Percentiles rank a stretch among this genome's conserved stretches.
Conservation (phyloP, 106 monocot species). For the Dioscorea alata region DNA sequence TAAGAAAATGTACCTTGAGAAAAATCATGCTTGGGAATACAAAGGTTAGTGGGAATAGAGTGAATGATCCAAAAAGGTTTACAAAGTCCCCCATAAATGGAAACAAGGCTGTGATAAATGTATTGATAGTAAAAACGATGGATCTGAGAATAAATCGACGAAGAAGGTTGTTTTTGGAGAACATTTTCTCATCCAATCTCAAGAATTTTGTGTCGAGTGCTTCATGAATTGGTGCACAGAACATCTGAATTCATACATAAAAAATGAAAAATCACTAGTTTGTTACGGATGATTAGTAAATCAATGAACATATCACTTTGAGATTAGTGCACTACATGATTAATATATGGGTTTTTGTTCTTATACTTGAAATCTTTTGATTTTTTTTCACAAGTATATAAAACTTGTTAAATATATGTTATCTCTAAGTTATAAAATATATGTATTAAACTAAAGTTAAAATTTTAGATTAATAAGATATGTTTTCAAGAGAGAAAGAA, state of each 20-base stretch:
- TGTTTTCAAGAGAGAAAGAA: too few relatives aligned
- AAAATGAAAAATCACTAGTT: too few relatives aligned
- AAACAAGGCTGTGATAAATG: conserved; percentile 40
- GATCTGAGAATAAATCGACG: conserved; percentile 27
- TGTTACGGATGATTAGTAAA: too few relatives aligned
- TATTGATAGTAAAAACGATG: conserved; percentile 25
- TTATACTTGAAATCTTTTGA: too few relatives aligned
- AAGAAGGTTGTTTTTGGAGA: conserved; percentile 30
- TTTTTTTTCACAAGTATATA: too few relatives aligned
- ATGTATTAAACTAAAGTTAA: too few relatives aligned
- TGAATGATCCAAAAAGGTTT: conserved; percentile 57
- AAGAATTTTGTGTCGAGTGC: conserved; percentile 53
- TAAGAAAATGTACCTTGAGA: conserved; percentile 33
- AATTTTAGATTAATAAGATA: too few relatives aligned
- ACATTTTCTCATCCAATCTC: conserved; percentile 31
- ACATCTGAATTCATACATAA: conserved; percentile 27
- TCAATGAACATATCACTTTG: too few relatives aligned
- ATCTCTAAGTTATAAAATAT: too few relatives aligned
- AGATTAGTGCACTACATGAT: too few relatives aligned
- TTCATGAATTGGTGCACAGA: conserved; percentile 53
- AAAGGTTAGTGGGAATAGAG: conserved; percentile 46
- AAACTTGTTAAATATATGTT: too few relatives aligned
- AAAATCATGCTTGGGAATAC: conserved; percentile 65
- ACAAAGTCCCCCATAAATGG: conserved; percentile 70
- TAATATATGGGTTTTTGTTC: too few relatives aligned